Conservation (phyloP, 768 basidiomycete genomes). For the Pulveroboletus sp. region DNA sequence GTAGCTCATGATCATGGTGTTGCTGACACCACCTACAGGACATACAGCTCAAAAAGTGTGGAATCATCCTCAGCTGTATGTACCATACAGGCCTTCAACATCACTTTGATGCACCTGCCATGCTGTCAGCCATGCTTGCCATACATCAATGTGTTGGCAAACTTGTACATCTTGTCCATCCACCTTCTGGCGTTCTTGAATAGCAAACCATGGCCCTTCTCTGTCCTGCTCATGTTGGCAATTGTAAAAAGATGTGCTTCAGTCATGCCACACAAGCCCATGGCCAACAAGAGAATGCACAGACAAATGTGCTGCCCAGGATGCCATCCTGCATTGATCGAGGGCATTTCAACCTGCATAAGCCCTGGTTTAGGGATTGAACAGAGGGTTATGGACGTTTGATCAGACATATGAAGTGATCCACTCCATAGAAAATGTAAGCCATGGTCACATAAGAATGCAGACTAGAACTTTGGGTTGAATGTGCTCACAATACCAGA, state of each 20-base stretch:
- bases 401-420: slow-evolving; percentile 53
- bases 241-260: slow-evolving; percentile 84
- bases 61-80: slow-evolving; percentile 8
- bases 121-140: slow-evolving; percentile 28
- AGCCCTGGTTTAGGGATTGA: slow-evolving; percentile 59
- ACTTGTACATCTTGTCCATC: slow-evolving; percentile 55
- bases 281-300: slow-evolving; percentile 50
- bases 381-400: slow-evolving; percentile 60
- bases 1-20: slow-evolving; percentile 61
- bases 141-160: slow-evolving; percentile 37
- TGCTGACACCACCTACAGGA: slow-evolving; percentile 50
- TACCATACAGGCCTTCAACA: slow-evolving; percentile 60
- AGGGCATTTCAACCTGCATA: slow-evolving; percentile 62
- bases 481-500: too few relatives aligned
- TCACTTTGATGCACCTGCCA: slow-evolving; percentile 33
- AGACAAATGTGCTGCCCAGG: slow-evolving; percentile 81
- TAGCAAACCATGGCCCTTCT: slow-evolving; percentile 63
- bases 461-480: too few relatives aligned
- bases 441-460: slow-evolving; percentile 55
- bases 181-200: slow-evolving; percentile 65
- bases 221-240: slow-evolving; percentile 52
- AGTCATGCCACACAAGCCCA: slow-evolving; percentile 53
- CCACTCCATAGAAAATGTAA: slow-evolving; percentile 50
- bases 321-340: slow-evolving; percentile 70
- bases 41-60: not conserved